phyloP scores from a whole-genome alignment of 2,329 filamentous ascomycete genomes.

The Curvularia verruculosa region DNA sequence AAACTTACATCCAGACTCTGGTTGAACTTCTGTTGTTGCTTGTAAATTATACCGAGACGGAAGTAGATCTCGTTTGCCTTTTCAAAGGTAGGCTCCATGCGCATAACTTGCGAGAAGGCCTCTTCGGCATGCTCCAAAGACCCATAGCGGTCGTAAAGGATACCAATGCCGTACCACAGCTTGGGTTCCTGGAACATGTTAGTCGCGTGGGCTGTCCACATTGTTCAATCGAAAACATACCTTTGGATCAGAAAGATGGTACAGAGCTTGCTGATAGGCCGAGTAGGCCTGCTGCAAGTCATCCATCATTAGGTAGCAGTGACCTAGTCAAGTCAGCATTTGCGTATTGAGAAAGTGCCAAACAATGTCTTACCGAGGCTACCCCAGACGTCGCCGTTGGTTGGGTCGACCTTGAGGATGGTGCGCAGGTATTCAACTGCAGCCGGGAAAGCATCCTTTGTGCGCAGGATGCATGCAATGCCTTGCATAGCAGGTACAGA shows the following conservation, averaged over 20 bases:
- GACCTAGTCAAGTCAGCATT: constrained; percentile 63
- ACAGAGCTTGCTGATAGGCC: constrained; percentile 92
- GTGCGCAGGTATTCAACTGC: constrained; percentile 91
- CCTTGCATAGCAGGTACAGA: constrained; percentile 92
- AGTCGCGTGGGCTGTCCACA: constrained; percentile 8
- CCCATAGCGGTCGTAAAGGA: constrained; percentile 94
- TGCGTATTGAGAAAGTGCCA: background rate
- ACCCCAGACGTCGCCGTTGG: constrained; percentile 95
- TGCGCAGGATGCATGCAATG: constrained; percentile 88
- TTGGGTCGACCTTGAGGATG: constrained; percentile 85
- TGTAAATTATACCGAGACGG: constrained; percentile 98
- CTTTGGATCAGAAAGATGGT: constrained; percentile 92
- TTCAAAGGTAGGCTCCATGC: constrained; percentile 95
- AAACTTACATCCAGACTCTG: constrained; percentile 82
- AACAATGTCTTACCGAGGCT: constrained; percentile 72
- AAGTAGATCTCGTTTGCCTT: constrained; percentile 99
- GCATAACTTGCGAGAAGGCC: constrained; percentile 98
- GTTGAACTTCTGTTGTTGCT: constrained; percentile 92
- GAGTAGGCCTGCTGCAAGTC: constrained; percentile 96
- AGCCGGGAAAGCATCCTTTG: constrained; percentile 90
- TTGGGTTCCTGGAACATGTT: constrained; percentile 76
- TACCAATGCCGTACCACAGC: constrained; percentile 98
- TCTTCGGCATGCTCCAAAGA: constrained; percentile 97
- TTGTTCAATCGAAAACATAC: constrained; percentile 55
- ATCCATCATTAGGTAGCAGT: constrained; percentile 99